Conservation (phyloP, 331 rosid species). For the Quercus phellos region DNA sequence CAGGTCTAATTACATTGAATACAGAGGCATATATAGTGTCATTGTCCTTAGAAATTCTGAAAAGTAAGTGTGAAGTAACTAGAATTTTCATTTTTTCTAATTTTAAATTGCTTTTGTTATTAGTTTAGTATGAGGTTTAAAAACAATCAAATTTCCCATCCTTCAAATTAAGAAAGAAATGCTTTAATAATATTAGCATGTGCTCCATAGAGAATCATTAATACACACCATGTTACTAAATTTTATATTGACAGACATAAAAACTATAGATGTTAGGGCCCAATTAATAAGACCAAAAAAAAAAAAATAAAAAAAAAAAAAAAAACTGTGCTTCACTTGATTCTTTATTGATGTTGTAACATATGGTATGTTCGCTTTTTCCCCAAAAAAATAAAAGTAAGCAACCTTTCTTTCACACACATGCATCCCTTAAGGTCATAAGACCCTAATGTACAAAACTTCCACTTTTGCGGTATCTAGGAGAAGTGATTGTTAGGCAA, state of each 20-base stretch:
- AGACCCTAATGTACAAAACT: too few relatives aligned
- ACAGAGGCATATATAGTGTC: constrained; percentile 37
- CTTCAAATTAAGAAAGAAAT: constrained; percentile 20
- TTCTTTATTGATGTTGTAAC: constrained; percentile 8
- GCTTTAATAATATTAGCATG: background rate
- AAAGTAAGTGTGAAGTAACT: background rate
- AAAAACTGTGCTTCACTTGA: constrained; percentile 1
- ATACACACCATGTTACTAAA: constrained; percentile 2
- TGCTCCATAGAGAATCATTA: background rate
- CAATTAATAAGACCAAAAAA: background rate
- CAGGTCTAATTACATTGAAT: constrained; percentile 37
- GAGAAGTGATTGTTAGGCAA: too few relatives aligned
- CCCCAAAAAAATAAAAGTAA: too few relatives aligned
- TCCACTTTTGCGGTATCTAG: too few relatives aligned
- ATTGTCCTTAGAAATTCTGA: constrained; percentile 20
- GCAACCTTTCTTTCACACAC: too few relatives aligned
- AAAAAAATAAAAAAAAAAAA: background rate
- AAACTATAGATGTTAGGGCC: constrained; percentile 30
- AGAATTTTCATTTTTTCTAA: background rate
- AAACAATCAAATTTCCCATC: constrained; percentile 29
- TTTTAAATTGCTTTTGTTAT: background rate
- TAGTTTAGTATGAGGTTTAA: background rate
- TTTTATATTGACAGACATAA: constrained; percentile 28
- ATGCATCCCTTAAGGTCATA: too few relatives aligned
- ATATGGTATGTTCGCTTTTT: background rate